Conservation (phyloP, 2,329 filamentous ascomycete genomes). For the Penicillium psychrosexuale region DNA sequence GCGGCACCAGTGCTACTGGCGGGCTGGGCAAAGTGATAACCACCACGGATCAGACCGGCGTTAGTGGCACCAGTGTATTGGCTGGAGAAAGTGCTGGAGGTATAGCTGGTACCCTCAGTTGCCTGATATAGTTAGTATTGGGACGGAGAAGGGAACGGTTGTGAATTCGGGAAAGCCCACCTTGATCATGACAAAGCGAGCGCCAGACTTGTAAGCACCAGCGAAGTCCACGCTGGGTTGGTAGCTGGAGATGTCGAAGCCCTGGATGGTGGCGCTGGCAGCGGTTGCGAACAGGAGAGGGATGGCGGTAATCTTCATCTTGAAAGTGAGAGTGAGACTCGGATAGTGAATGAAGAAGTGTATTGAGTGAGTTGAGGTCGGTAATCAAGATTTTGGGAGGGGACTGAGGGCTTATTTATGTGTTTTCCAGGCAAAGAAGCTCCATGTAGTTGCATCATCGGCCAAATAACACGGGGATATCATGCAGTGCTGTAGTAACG, state of each 20-base stretch:
- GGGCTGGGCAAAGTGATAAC: slow-evolving; percentile 56
- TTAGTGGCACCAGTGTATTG: slow-evolving; percentile 52
- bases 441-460: not conserved
- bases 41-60: slow-evolving; percentile 54
- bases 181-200: slow-evolving; percentile 38
- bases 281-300: slow-evolving; percentile 18
- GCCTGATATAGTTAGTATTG: slow-evolving; percentile 39
- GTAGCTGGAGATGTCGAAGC: slow-evolving; percentile 35
- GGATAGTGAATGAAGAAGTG: not conserved
- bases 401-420: not conserved
- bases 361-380: not conserved
- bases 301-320: slow-evolving; percentile 19
- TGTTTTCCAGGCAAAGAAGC: not conserved
- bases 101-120: slow-evolving; percentile 52
- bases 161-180: slow-evolving; percentile 2
- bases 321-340: not conserved
- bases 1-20: slow-evolving; percentile 43
- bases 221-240: slow-evolving; percentile 29
- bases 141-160: not conserved
- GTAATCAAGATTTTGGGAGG: not conserved
- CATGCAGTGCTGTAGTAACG: not conserved
- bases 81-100: slow-evolving; percentile 45
- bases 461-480: not conserved
- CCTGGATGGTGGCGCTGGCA: slow-evolving; percentile 27
- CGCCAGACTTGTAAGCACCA: slow-evolving; percentile 28